These are phyloP conservation scores for Geosmithia morbida DNA, from an alignment of 2,329 filamentous ascomycete genomes.

Conservation along the genomic window DNA sequence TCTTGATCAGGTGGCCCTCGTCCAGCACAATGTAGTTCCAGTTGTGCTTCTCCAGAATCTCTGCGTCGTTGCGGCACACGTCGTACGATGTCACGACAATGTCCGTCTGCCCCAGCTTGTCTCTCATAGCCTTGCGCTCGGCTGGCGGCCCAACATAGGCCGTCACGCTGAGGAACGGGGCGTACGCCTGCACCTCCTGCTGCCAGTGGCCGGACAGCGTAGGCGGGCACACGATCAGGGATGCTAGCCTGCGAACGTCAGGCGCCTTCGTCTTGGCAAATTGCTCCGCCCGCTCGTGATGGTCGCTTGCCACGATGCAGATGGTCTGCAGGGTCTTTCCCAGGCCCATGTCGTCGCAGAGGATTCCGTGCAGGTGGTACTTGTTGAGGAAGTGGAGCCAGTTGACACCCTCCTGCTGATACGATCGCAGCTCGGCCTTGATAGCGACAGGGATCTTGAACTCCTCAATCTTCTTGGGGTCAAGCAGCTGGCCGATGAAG, in stretches of 20 bases:
- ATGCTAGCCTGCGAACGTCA: conserved; percentile 70
- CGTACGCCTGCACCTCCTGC: conserved; percentile 91
- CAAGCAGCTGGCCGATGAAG: conserved; percentile 91
- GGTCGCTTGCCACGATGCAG: conserved; percentile 95
- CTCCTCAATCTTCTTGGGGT: conserved; percentile 90
- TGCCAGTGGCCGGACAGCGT: conserved; percentile 97
- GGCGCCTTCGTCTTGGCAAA: conserved; percentile 67
- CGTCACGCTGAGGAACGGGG: conserved; percentile 79
- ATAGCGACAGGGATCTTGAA: conserved; percentile 93
- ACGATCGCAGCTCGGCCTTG: conserved; percentile 89
- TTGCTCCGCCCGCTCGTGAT: conserved; percentile 84
- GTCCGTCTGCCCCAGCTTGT: conserved; percentile 62
- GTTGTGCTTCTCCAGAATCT: conserved; percentile 64
- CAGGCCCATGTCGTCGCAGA: conserved; percentile 98
- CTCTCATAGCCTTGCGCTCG: conserved; percentile 60
- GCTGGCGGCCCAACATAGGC: conserved; percentile 83
- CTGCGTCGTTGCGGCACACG: conserved; percentile 91
- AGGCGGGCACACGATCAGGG: conserved; percentile 89
- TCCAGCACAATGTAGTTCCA: conserved; percentile 98
- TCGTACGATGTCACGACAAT: conserved; percentile 97
- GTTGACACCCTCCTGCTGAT: conserved; percentile 97
- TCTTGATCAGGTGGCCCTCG: conserved; percentile 97
- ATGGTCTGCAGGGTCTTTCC: conserved; percentile 95
- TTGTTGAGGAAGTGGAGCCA: conserved; percentile 98
- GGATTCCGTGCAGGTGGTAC: conserved; percentile 93